Base-by-base conservation (phyloP, 2,329 filamentous ascomycete genomes). In the Aspergillus amoenus region DNA sequence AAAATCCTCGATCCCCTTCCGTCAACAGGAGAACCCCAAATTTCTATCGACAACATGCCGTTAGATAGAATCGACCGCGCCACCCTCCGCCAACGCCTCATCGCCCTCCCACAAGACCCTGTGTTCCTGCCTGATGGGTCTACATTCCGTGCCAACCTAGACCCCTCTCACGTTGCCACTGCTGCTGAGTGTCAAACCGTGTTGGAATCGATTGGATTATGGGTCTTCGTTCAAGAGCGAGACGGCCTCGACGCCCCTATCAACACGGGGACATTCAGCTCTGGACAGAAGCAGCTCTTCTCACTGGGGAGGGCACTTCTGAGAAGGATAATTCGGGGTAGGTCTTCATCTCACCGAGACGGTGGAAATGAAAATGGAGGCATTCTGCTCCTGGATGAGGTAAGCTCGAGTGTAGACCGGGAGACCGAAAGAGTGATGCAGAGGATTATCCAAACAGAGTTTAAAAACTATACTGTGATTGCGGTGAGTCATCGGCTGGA, bases 51-150 rank as follows among this genome's bases (percentile, higher is more conserved):
- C 32, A 70, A 64, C 41, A 47, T 18, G 1, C 51, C 51, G 11
- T 32, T 58, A 13, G 45, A 67, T 22, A 58, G 57, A 1, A 70
- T 84, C 12, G 65, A 79, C 52, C 76, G 81, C 2, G 27, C 68
- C 0, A 66, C 68, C 0, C 70, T 84, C 0, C 79, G 82, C 7
- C 69, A 76, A 41, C 78, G 77, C 0, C 69, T 85, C 39, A 80
- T 82, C 42, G 79, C 80, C 4, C 69, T 85, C 0, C 80, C 82
- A 0, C 82, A 85, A 64, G 82, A 85, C 4, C 67, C 81, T 0
- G 77, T 82, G 3, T 83, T 85, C 66, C 67, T 84, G 1, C 78
- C 77, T 0, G 77, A 76, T 37, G 75, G 72, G 5, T 76, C 72
- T 45, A 75, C 71, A 1, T 72, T 79, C 57, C 69, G 67, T 27